Conservation (phyloP, 1,284 basidiomycete genomes). For the Rhodotorula sp. region DNA sequence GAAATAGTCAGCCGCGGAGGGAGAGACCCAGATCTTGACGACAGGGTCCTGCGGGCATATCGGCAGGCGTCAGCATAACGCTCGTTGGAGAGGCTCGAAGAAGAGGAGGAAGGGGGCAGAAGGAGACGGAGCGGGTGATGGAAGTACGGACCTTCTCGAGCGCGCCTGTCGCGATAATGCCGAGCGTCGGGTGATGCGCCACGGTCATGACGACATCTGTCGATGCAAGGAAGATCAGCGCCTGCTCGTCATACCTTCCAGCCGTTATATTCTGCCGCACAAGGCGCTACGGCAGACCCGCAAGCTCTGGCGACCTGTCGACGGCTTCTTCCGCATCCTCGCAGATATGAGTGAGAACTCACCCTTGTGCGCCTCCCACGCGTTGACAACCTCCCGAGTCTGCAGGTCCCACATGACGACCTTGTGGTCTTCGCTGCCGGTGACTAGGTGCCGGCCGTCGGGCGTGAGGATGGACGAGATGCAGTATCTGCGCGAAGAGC, state of each 20-base stretch:
- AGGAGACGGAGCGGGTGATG: not conserved
- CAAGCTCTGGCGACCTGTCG: too few species aligned
- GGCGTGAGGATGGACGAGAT: conserved; percentile 38
- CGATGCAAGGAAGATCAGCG: not conserved
- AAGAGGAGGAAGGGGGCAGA: too few species aligned
- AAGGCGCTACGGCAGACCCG: too few species aligned
- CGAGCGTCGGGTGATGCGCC: conserved; percentile 50
- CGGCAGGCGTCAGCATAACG: not conserved
- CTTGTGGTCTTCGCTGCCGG: conserved; percentile 87
- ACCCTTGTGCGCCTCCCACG: conserved; percentile 80
- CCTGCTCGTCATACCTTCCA: too few species aligned
- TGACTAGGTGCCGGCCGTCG: conserved; percentile 63
- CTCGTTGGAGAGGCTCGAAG: too few species aligned
- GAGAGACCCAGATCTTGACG: conserved; percentile 38
- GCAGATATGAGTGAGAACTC: conserved; percentile 29
- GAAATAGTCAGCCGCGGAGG: not conserved
- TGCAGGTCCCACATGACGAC: conserved; percentile 91
- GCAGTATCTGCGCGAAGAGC: conserved; percentile 20
- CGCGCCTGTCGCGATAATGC: conserved; percentile 38
- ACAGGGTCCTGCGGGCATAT: conserved; percentile 32
- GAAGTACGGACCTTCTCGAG: conserved; percentile 31
- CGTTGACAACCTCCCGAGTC: conserved; percentile 70
- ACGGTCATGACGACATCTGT: conserved; percentile 72
- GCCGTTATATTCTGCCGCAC: too few species aligned
- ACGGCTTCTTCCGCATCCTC: too few species aligned